These are phyloP conservation scores for Byssoonygena ceratinophila DNA, from an alignment of 2,329 filamentous ascomycete genomes.

Conservation along the genomic window DNA sequence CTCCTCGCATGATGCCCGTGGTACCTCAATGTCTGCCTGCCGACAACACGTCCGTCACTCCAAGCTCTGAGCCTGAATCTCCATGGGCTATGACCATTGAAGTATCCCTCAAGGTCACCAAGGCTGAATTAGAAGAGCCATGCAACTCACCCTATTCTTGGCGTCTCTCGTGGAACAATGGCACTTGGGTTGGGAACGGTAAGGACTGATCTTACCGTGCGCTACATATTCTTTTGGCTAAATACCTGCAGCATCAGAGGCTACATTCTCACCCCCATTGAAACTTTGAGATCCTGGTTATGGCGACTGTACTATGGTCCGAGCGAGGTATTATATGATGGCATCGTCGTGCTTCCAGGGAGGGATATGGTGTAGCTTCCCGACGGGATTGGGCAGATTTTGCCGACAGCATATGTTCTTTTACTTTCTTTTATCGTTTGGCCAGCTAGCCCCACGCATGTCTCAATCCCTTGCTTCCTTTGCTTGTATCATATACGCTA, in stretches of 20 bases:
- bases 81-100: background rate
- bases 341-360: background rate
- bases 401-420: slow-evolving; percentile 1
- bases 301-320: background rate
- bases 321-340: slow-evolving; percentile 2
- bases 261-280: background rate
- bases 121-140: background rate
- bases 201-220: slow-evolving; percentile 2
- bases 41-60: background rate
- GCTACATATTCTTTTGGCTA: slow-evolving; percentile 3
- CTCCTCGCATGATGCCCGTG: background rate
- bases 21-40: background rate
- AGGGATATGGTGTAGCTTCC: background rate
- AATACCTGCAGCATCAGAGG: slow-evolving; percentile 1
- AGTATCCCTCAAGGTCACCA: background rate
- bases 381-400: background rate
- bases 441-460: background rate
- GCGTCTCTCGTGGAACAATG: background rate
- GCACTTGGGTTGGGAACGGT: background rate
- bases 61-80: background rate
- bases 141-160: background rate
- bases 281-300: slow-evolving; percentile 1
- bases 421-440: background rate
- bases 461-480: too few species aligned
- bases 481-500: too few species aligned